Conservation (phyloP, 371 early-diverging fungal genomes). For the Mucor circinelloides region DNA sequence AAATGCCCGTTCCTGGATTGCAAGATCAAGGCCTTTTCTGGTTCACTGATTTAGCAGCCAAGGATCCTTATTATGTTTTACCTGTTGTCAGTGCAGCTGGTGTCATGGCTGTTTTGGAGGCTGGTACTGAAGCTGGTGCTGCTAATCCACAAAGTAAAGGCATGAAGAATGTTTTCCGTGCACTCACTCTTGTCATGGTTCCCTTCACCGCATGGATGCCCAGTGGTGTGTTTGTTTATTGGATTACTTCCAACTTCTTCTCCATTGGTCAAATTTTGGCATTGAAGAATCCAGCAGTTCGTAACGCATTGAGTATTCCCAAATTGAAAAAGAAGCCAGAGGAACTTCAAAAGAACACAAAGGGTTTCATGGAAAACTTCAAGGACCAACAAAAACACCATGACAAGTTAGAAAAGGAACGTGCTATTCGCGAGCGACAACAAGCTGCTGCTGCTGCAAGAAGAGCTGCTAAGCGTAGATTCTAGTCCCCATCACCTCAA, state of each 20-base stretch:
- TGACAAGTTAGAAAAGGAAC: slow-evolving; percentile 48
- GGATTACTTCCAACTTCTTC: slow-evolving; percentile 77
- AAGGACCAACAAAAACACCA: slow-evolving; percentile 42
- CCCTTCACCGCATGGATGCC: slow-evolving; percentile 78
- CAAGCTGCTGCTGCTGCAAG: slow-evolving; percentile 51
- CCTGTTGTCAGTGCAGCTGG: slow-evolving; percentile 76
- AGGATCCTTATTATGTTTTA: slow-evolving; percentile 85
- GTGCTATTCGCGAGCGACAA: slow-evolving; percentile 53
- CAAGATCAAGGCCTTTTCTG: slow-evolving; percentile 77
- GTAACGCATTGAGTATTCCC: slow-evolving; percentile 61
- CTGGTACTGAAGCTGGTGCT: slow-evolving; percentile 62
- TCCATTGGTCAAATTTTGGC: slow-evolving; percentile 73
- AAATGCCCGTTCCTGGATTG: slow-evolving; percentile 84
- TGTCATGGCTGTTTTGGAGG: slow-evolving; percentile 79
- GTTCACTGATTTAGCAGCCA: slow-evolving; percentile 80
- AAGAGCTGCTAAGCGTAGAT: slow-evolving; percentile 54
- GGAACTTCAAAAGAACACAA: slow-evolving; percentile 49
- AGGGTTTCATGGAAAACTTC: slow-evolving; percentile 52
- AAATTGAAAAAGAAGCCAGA: slow-evolving; percentile 50
- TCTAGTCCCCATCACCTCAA: slow-evolving; percentile 16
- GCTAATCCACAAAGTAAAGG: slow-evolving; percentile 46
- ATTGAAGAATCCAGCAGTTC: slow-evolving; percentile 62
- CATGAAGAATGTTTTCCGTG: slow-evolving; percentile 76
- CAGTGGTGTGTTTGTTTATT: slow-evolving; percentile 84
- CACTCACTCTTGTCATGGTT: slow-evolving; percentile 62